Evolutionary conservation across 306 rosid species (phyloP), one percentile per base, ranked within the genome.

Genomic region (Prunus davidiana): DNA sequence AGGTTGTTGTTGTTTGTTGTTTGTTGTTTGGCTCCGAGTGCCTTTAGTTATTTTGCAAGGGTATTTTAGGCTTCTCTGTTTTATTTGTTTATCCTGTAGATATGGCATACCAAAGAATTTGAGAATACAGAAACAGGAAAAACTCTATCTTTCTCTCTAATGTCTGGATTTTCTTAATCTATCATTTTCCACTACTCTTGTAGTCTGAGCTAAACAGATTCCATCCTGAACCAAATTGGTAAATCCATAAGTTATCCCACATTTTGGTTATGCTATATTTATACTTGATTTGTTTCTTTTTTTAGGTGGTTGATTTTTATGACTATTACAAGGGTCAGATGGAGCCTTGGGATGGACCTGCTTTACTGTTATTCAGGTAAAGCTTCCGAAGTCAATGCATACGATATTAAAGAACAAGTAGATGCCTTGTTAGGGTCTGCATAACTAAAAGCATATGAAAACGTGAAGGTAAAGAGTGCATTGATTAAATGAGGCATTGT

Each of bases 271-370:
- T 56, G 25, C 46, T 69, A 27, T 15, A 28, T 28, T 32, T 51
- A n/a, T 51, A 69, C 55, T 41, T 20, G 13, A 55, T 72, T 78
- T 49, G 78, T 46, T 74, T 45, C 51, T 83, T n/a, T 55, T 73
- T 73, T 67, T 84, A 95, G 98, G 99, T 80, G 47, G 52, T 84
- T 84, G 97, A 95, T 84, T 95, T 95, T 83, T 95, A 92, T 81
- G 97, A 95, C 86, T 95, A 90, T 87, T 95, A 95, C 92, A 92
- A 95, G 87, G 99, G 99, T 88, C 99, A 95, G 88, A 95, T 95
- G 99, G 99, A 95, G 84, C 90, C 99, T 77, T 95, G 99, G 99
- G 99, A 95, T 83, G 99, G 99, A 83, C 99, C 99, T 19, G 99
- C 99, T 81, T 87, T 95, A 78, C 93, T 95, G 66, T 88, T 95